Evolutionary conservation across 2,329 filamentous ascomycete species (phyloP).

Genomic region (Polytolypa hystricis): DNA sequence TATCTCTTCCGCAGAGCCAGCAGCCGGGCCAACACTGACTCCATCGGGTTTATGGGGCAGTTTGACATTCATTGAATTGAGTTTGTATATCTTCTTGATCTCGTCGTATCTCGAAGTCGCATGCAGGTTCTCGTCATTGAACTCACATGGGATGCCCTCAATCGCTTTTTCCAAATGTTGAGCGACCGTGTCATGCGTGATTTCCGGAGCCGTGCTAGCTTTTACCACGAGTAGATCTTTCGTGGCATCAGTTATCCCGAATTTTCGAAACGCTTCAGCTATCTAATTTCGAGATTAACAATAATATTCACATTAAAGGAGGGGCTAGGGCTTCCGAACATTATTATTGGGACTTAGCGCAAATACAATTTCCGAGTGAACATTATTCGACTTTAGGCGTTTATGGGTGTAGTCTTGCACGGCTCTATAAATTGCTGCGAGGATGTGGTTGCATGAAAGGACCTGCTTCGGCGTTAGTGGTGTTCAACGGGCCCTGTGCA

Average conservation of each 20-base stretch:
- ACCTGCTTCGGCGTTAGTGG: conserved; percentile 42
- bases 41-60: conserved; percentile 15
- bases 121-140: conserved; percentile 54
- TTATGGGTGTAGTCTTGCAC: conserved; percentile 52
- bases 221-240: conserved; percentile 71
- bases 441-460: conserved; percentile 58
- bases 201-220: conserved; percentile 46
- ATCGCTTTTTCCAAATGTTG: conserved; percentile 53
- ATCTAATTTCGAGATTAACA: no score
- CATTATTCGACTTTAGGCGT: conserved; percentile 65
- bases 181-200: conserved; percentile 39
- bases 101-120: conserved; percentile 53
- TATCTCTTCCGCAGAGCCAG: not conserved
- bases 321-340: conserved; percentile 38
- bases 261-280: conserved; percentile 78
- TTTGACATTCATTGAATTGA: conserved; percentile 49
- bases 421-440: conserved; percentile 69
- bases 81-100: conserved; percentile 77
- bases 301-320: no score
- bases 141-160: conserved; percentile 47
- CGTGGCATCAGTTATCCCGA: conserved; percentile 64
- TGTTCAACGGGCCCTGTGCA: not conserved
- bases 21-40: conserved; percentile 13
- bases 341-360: conserved; percentile 74
- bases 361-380: conserved; percentile 81